phyloP scores from a whole-genome alignment of 108 stramenopile genomes.

The Fistulifera pelliculosa region DNA sequence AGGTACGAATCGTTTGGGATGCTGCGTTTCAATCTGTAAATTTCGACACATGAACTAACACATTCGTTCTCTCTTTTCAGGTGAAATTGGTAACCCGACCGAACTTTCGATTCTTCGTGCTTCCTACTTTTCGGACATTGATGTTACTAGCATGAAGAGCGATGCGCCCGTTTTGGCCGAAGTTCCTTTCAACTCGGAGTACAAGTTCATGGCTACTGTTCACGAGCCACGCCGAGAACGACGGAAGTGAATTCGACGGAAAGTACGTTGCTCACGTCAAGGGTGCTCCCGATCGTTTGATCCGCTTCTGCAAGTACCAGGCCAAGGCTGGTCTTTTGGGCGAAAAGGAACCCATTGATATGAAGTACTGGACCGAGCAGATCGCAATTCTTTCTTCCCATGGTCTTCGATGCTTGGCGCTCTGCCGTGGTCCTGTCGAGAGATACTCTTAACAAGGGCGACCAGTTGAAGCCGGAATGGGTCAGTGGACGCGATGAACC shows the following conservation, averaged over 20 bases:
- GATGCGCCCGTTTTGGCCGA: conserved; percentile 58
- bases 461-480: conserved; percentile 54
- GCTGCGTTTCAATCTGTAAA: no score
- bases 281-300: conserved; percentile 95
- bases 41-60: no score
- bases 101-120: conserved; percentile 80
- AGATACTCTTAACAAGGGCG: conserved; percentile 37
- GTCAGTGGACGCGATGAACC: conserved; percentile 40
- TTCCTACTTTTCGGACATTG: conserved; percentile 61
- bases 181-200: conserved; percentile 79
- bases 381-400: conserved; percentile 71
- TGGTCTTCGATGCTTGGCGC: conserved; percentile 89
- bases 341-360: conserved; percentile 47
- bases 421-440: conserved; percentile 46
- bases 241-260: conserved; percentile 13
- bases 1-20: conserved; percentile 1
- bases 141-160: conserved; percentile 49
- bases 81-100: conserved; percentile 84
- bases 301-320: conserved; percentile 44
- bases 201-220: conserved; percentile 86
- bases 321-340: conserved; percentile 60
- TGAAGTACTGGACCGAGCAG: conserved; percentile 63
- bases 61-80: no score
- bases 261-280: conserved; percentile 75
- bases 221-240: conserved; percentile 28